Base-by-base conservation (phyloP, 1,284 basidiomycete species). In the Ganoderma leucocontextum region DNA sequence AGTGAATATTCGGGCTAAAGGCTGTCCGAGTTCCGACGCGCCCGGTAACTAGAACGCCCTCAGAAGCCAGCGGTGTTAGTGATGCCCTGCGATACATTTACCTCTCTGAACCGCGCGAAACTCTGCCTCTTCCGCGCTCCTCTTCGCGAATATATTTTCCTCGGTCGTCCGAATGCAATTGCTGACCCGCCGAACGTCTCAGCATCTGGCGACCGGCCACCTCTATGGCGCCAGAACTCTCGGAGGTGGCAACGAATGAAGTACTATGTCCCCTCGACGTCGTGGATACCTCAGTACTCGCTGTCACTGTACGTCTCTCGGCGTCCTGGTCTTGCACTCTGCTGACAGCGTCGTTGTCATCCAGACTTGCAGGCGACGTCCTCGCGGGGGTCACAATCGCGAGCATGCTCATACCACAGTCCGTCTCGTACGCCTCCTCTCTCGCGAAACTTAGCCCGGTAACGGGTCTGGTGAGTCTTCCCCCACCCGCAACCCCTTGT, bases 341-440 rank as follows among this genome's bases (percentile, higher is more conserved):
- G 33, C n/a, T 29, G 4, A 19, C 17, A 52, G 63, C 1, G 42
- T 55, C 6, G 29, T 17, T 64, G 67, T 22, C 19, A 76, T 67
- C 75, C 75, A 95, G 93, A 59, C 84, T 97, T 38, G 86, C 87
- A 9, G 95, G 95, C 13, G 96, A 98, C 79, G 74, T 95, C 9
- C 84, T 95, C 0, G 94, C 95, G 15, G 96, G 95, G 4, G 76
- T 96, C 19, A 96, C 96, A 0, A 90, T 97, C 8, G 94, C 96
- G 9, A 95, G 92, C 69, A 91, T 98, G 82, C 85, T 98, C 60
- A 94, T 98, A 72, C 96, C 96, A 4, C 95, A 96, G 79, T 95
- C 93, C 1, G 94, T 98, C 80, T 95, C 94, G 75, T 98, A 98
- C 78, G 95, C 95, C 3, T 91, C 92, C 1, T 92, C 94, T 3